phyloP scores from a whole-genome alignment of 2,329 filamentous ascomycete genomes.

The Lasiodiplodia gonubiensis region DNA sequence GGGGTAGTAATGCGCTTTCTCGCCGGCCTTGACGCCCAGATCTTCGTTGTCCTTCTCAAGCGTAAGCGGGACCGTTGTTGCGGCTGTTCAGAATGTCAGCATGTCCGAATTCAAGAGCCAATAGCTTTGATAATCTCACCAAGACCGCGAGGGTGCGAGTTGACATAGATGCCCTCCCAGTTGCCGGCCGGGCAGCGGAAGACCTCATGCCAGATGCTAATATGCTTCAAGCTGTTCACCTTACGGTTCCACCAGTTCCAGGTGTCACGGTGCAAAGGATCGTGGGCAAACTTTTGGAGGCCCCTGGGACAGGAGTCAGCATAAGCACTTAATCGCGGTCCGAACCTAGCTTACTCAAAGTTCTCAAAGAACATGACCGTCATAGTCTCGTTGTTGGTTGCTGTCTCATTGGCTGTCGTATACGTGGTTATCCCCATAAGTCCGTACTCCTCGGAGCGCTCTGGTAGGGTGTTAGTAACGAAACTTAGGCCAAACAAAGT shows the following conservation, averaged over 20 bases:
- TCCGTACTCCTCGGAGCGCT: constrained; percentile 18
- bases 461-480: background rate
- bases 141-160: constrained; percentile 27
- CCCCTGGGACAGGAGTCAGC: constrained; percentile 32
- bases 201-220: constrained; percentile 63
- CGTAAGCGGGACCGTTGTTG: constrained; percentile 33
- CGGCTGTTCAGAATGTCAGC: constrained; percentile 24
- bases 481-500: too few species aligned
- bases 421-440: constrained; percentile 43
- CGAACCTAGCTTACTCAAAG: constrained; percentile 39
- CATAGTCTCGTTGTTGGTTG: constrained; percentile 50
- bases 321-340: background rate
- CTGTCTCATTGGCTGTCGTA: constrained; percentile 44
- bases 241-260: constrained; percentile 58
- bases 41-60: constrained; percentile 29
- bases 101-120: too few species aligned
- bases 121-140: background rate
- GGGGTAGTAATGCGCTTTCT: constrained; percentile 38
- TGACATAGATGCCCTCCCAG: constrained; percentile 49
- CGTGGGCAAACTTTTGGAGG: constrained; percentile 60
- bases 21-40: constrained; percentile 25
- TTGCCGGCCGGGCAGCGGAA: constrained; percentile 53
- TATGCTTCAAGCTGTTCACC: constrained; percentile 43
- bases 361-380: constrained; percentile 59
- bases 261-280: constrained; percentile 53